Evolutionary conservation across 2,329 filamentous ascomycete species (phyloP).

Genomic region (Diaporthe sp.): DNA sequence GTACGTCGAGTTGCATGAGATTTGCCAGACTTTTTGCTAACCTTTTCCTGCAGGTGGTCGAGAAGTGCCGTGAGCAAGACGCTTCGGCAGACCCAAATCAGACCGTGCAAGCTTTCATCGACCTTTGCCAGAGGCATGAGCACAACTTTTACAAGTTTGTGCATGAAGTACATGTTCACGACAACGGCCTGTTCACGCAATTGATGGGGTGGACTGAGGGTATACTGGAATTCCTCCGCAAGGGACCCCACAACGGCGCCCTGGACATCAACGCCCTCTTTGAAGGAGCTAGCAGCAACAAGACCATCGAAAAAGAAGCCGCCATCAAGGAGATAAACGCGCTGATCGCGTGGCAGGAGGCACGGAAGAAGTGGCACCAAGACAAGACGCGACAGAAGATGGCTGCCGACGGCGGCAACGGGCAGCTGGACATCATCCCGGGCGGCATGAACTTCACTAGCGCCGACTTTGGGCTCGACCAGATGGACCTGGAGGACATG

Average conservation of each 20-base stretch:
- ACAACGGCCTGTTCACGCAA: slow-evolving; percentile 95
- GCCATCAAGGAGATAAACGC: slow-evolving; percentile 85
- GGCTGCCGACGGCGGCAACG: slow-evolving; percentile 81
- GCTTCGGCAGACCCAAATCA: slow-evolving; percentile 96
- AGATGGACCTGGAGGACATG: slow-evolving; percentile 88
- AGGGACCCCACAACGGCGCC: slow-evolving; percentile 86
- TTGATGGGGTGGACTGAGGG: slow-evolving; percentile 98
- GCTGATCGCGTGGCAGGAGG: slow-evolving; percentile 93
- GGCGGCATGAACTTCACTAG: slow-evolving; percentile 77
- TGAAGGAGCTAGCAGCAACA: slow-evolving; percentile 79
- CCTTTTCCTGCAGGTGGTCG: slow-evolving; percentile 64
- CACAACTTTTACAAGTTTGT: slow-evolving; percentile 99
- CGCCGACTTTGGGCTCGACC: slow-evolving; percentile 90
- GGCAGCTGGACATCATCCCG: slow-evolving; percentile 62
- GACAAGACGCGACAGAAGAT: slow-evolving; percentile 99
- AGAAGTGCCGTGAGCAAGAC: slow-evolving; percentile 78
- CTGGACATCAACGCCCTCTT: slow-evolving; percentile 96
- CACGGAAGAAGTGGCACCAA: slow-evolving; percentile 96
- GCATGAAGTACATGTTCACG: slow-evolving; percentile 96
- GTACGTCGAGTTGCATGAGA: slow-evolving; percentile 57
- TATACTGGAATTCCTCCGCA: slow-evolving; percentile 91
- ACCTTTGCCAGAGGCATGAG: slow-evolving; percentile 94
- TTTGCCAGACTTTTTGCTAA: background rate
- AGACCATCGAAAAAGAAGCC: slow-evolving; percentile 77
- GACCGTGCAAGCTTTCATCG: slow-evolving; percentile 98